Evolutionary conservation across 2,329 filamentous ascomycete species (phyloP), one percentile per base, ranked within the genome.

Genomic region (Ampelomyces quisqualis): DNA sequence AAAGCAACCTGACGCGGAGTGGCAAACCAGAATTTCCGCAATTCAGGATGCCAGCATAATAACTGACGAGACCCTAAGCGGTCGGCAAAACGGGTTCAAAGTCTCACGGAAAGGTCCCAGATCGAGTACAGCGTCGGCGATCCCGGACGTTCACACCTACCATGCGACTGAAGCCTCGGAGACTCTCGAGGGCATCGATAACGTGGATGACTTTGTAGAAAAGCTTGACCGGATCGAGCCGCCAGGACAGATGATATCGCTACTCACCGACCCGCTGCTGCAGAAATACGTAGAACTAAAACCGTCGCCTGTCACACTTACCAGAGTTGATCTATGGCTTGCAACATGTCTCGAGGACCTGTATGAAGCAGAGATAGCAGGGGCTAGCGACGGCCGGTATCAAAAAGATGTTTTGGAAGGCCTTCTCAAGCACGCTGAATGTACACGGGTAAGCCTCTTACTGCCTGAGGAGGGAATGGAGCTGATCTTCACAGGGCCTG

Each of bases 161-260:
- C 78, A 86, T 52, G 85, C 85, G 2, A 82, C 80, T 37, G 84
- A 88, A 70, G 68, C 53, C 15, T 70, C 69, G 80, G 3, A 70
- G 10, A 71, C 69, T 7, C 68, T 94, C 4, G 88, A 94, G 60
- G 89, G 94, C 58, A 81, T 94, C 38, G 85, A 89, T 54, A 83
- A 76, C 46, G 82, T 82, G 9, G 73, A 81, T 17, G 76, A 80
- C 34, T 84, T 95, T 45, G 83, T 89, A 5, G 77, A 79, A 30
- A 85, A 80, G 41, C 68, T 95, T 7, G 88, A 94, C 53, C 86
- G 78, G 51, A 82, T 95, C 18, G 86, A 93, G 64, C 71, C 90
- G 27, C 89, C 89, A 0, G 90, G 86, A 49, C 89, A 95, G 66
- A 74, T 94, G 2, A 81, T 90, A 27, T 86, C 89, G 4, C 81